Evolutionary conservation across 2,329 filamentous ascomycete species (phyloP).

Genomic region (Epichloe festucae): DNA sequence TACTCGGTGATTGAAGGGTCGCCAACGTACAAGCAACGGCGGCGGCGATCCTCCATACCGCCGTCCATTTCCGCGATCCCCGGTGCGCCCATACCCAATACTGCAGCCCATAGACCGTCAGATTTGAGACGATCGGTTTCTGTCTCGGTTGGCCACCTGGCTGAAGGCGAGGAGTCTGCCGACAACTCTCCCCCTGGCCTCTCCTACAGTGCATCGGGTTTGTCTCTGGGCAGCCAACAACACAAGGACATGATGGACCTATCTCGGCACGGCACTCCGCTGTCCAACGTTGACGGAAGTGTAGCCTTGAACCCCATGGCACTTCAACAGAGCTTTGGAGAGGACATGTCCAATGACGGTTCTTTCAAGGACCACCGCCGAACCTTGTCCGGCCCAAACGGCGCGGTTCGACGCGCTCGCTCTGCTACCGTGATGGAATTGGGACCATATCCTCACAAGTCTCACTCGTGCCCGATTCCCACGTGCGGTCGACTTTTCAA

Average conservation of each 20-base stretch:
- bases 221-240: slow-evolving; percentile 51
- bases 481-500: slow-evolving; percentile 97
- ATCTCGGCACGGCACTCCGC: slow-evolving; percentile 82
- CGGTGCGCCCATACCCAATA: slow-evolving; percentile 51
- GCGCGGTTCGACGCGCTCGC: slow-evolving; percentile 75
- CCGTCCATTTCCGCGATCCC: slow-evolving; percentile 59
- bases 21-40: slow-evolving; percentile 94
- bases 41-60: slow-evolving; percentile 85
- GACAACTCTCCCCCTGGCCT: slow-evolving; percentile 73
- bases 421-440: slow-evolving; percentile 96
- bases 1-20: slow-evolving; percentile 97
- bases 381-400: slow-evolving; percentile 57
- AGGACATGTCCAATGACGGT: slow-evolving; percentile 47
- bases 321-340: slow-evolving; percentile 60
- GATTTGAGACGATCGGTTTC: slow-evolving; percentile 88
- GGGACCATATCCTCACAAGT: slow-evolving; percentile 92
- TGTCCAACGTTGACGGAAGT: slow-evolving; percentile 74
- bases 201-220: slow-evolving; percentile 56
- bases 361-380: slow-evolving; percentile 39
- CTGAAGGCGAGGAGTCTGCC: slow-evolving; percentile 65
- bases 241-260: slow-evolving; percentile 71
- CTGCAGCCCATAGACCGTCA: slow-evolving; percentile 62
- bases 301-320: slow-evolving; percentile 58
- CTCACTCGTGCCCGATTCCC: slow-evolving; percentile 97
- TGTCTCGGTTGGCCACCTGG: slow-evolving; percentile 67